Conservation (phyloP, 192 early-diverging fungal species). For the Chytriomyces sp. region DNA sequence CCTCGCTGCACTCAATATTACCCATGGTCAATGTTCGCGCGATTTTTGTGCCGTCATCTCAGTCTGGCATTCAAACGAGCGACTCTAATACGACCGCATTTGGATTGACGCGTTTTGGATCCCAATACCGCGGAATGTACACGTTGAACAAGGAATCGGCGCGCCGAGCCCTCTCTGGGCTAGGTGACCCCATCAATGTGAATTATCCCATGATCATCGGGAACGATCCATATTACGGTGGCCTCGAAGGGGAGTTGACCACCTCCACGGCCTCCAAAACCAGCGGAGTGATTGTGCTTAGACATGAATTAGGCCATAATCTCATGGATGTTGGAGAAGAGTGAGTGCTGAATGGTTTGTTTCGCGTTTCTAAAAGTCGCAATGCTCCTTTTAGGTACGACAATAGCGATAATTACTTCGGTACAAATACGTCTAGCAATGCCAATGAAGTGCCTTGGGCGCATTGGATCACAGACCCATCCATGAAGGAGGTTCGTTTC, state of each 20-base stretch:
- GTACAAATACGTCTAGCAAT: conserved; percentile 46
- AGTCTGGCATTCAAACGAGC: conserved; percentile 26
- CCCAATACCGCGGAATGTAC: conserved; percentile 65
- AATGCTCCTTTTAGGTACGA: no score
- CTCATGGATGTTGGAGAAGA: conserved; percentile 50
- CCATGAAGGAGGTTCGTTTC: conserved; percentile 41
- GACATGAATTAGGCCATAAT: conserved; percentile 58
- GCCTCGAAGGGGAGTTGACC: conserved; percentile 64
- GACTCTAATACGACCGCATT: conserved; percentile 57
- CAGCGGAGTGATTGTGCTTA: conserved; percentile 58
- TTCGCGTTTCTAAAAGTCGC: no score
- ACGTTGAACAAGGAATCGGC: no score
- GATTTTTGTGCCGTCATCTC: conserved; percentile 42
- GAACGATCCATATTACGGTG: conserved; percentile 63
- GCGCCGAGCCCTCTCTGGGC: conserved; percentile 50
- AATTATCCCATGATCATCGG: conserved; percentile 63
- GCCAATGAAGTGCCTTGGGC: conserved; percentile 57
- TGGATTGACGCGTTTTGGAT: conserved; percentile 62
- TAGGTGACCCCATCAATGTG: conserved; percentile 52
- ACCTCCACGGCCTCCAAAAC: conserved; percentile 57
- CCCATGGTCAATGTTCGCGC: conserved; percentile 63
- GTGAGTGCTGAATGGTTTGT: no score
- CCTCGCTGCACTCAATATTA: conserved; percentile 49
- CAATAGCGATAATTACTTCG: conserved; percentile 48
- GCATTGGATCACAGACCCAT: conserved; percentile 53